Base-by-base conservation (phyloP, 345 rosid species). In the Lenwebbia sp. region DNA sequence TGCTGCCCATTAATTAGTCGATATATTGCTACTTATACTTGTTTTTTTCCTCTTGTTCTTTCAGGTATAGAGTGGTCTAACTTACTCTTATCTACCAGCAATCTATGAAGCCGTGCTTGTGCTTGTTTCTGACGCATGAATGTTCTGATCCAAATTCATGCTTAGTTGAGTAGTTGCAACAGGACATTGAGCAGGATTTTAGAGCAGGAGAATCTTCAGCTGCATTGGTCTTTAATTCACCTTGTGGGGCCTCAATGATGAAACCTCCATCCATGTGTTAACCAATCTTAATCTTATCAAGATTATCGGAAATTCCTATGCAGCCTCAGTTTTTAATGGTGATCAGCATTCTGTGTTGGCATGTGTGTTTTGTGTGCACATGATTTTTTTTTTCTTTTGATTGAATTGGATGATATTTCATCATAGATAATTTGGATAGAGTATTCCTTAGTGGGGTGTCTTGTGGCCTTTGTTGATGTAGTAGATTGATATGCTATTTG, bases 1-100 rank as follows among this genome's bases (percentile, higher is more conserved):
- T 82, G 8, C 23, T 62, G 56, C 47, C 11, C 70, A 83, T 54
- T 85, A 37, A n/a, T 22, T n/a, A 40, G 15, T 50, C 41, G 74
- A 56, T 70, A 25, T 22, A 70, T 9, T 37, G 47, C 10, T 70
- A 70, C 47, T 33, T 37, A 33, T 70, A 70, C 78, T 30, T 15
- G 41, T 21, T 14, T 1, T n/a, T 75, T 84, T 76, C 14, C 50
- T 12, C 4, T 83, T 86, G 74, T 19, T 86, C 83, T 91, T 52
- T 91, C 98, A 96, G 99, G 95, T 92, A 44, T 92, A 55, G 89
- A 92, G 92, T 90, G 76, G 89, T 60, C 87, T 92, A 90, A 90
- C 90, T 84, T 90, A 84, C 84, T 83, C 82, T 85, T 89, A 88
- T 90, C 91, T 91, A 83, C 91, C 83, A 58, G n/a, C 60, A 83